Percentiles rank a stretch among this genome's conserved stretches.
Conservation (phyloP, 2,329 filamentous ascomycete genomes). For the Aureobasidium sp. region DNA sequence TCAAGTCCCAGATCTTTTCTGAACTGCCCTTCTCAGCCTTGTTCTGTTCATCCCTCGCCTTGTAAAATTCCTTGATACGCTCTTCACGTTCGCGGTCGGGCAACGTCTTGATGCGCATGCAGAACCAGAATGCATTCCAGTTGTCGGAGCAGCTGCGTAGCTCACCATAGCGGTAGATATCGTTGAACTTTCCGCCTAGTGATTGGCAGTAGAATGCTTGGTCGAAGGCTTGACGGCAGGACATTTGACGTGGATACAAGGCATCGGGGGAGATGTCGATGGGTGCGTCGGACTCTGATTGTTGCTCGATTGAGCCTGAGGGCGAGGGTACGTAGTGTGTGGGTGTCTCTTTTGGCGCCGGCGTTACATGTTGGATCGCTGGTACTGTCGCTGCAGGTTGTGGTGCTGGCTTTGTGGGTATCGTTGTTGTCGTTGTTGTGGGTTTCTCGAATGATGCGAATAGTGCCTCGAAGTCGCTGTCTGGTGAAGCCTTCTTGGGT, state of each 20-base stretch:
- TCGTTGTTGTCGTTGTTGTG: slow-evolving; percentile 18
- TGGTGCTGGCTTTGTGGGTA: neutral
- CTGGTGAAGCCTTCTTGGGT: slow-evolving; percentile 25
- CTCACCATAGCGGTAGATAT: slow-evolving; percentile 79
- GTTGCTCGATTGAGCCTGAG: slow-evolving; percentile 3
- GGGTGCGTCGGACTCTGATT: neutral
- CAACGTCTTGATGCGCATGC: slow-evolving; percentile 74
- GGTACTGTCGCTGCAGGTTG: neutral
- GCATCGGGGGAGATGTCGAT: slow-evolving; percentile 48
- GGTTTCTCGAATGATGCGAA: slow-evolving; percentile 41
- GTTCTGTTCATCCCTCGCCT: slow-evolving; percentile 50
- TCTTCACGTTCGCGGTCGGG: slow-evolving; percentile 52
- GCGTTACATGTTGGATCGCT: neutral
- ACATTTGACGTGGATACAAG: slow-evolving; percentile 74
- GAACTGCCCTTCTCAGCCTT: slow-evolving; percentile 57
- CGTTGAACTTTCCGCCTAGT: slow-evolving; percentile 82
- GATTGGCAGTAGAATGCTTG: slow-evolving; percentile 90
- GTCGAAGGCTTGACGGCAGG: slow-evolving; percentile 86
- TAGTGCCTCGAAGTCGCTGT: slow-evolving; percentile 49
- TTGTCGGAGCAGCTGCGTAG: slow-evolving; percentile 72
- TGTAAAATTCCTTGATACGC: slow-evolving; percentile 59
- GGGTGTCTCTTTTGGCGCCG: slow-evolving; percentile 13
- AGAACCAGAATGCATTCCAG: slow-evolving; percentile 96
- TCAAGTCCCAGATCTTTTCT: slow-evolving; percentile 82
- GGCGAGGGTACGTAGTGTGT: slow-evolving; percentile 7